Evolutionary conservation across 1,139 yeast genomes (phyloP), one percentile per base, ranked within the genome.

Genomic region (Wickerhamomyces sp.): DNA sequence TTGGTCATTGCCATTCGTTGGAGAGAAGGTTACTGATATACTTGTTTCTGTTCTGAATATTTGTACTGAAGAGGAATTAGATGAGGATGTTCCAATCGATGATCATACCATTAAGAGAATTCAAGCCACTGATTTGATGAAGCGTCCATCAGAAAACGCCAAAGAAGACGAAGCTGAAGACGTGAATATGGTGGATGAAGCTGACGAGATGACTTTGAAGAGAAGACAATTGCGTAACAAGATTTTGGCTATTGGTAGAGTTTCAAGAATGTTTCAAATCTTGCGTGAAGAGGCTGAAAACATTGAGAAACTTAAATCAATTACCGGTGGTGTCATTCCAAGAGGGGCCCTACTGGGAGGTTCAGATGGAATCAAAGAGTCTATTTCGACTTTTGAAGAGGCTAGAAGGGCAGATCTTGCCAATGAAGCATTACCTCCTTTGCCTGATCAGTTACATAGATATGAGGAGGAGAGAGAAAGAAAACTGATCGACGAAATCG

Each of bases 1-100:
- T 7, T 93, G 99, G 99, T 88, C 96, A 4, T 72, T 93, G 50
- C 99, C 99, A 8, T 93, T 93, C 72, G 98, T 93, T 36, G 98
- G 98, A n/a, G 97, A 93, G 67, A 80, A 90, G 57, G 84, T 91
- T 48, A 88, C 96, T 15, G 98, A 93, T 62, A 91, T 93, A 87
- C 75, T 93, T 62, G 89, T 90, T 33, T 81, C 95, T 2, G 87
- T 93, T 41, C 75, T 93, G 62, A 91, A 91, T 65, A 89, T 93
- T 47, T 93, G 99, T 69, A 87, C 97, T 1, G 95, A 90, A 61
- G 97, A 93, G 61, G 99, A 93, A 65, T 74, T 93, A 50, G 94
- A 84, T 49, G 93, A 84, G 56, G 91, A 83, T 14, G 75, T 82
- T 0, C 76, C 77, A 29, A 61, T 76, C 33, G 55, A 54, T 38